phyloP scores from a whole-genome alignment of 129 eudicot genomes.

The Pittosporum tobira region DNA sequence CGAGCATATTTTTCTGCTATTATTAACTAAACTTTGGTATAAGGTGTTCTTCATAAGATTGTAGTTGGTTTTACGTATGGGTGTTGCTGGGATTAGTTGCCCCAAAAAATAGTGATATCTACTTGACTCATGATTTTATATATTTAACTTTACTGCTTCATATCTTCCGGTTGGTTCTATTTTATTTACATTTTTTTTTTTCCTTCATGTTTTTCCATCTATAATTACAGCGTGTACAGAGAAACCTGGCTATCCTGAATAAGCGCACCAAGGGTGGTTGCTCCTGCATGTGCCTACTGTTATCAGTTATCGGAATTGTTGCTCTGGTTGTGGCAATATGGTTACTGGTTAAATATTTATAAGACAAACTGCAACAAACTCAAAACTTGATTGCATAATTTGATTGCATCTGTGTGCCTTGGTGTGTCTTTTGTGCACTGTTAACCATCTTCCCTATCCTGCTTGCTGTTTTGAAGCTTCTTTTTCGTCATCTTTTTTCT shows the following conservation, averaged over 20 bases:
- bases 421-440: background rate
- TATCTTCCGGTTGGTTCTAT: too few relatives aligned
- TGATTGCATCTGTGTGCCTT: background rate
- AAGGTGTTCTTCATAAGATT: background rate
- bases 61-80: background rate
- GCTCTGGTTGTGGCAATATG: constrained; percentile 41
- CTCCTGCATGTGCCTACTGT: constrained; percentile 61
- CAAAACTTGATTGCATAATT: background rate
- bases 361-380: constrained; percentile 9
- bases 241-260: constrained; percentile 61
- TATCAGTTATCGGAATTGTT: constrained; percentile 44
- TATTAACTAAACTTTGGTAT: background rate
- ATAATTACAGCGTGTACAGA: constrained; percentile 62
- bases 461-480: too few relatives aligned
- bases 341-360: constrained; percentile 51
- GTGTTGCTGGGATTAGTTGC: too few relatives aligned
- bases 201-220: background rate
- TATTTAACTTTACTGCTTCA: too few relatives aligned
- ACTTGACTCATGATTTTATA: too few relatives aligned
- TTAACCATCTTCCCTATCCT: too few relatives aligned
- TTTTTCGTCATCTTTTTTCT: too few relatives aligned
- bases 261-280: constrained; percentile 79
- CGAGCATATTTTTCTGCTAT: background rate
- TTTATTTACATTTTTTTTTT: background rate
- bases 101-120: too few relatives aligned